Percentiles rank a stretch among this genome's conserved stretches.
Evolutionary conservation across 2,329 filamentous ascomycete species (phyloP).

Genomic region (Fusarium sp.): DNA sequence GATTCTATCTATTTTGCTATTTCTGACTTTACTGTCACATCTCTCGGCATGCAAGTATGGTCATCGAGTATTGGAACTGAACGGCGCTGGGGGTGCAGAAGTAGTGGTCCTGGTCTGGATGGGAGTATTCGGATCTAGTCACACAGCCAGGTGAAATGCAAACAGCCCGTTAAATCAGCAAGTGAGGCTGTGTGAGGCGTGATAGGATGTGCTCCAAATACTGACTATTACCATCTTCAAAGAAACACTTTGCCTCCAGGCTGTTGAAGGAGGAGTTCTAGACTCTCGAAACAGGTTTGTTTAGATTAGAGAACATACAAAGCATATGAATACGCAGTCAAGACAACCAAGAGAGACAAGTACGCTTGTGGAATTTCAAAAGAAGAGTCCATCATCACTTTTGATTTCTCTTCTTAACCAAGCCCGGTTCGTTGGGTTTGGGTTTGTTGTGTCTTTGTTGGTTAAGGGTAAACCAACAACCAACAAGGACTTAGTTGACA

Average conservation of each 20-base stretch:
- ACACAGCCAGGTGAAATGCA: not conserved
- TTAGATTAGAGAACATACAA: not conserved
- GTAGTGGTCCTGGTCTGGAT: not conserved
- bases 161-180: not conserved
- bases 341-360: not conserved
- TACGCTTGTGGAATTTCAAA: not conserved
- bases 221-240: not conserved
- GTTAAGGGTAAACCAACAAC: not conserved
- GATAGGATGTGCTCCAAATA: not conserved
- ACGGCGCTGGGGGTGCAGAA: not conserved
- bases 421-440: not conserved
- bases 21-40: constrained; percentile 7
- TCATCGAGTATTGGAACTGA: constrained; percentile 14
- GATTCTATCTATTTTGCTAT: constrained; percentile 3
- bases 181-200: not conserved
- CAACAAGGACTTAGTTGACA: not conserved
- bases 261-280: not conserved
- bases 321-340: not conserved
- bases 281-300: not conserved
- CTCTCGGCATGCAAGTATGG: constrained; percentile 14
- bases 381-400: not conserved
- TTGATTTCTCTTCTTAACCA: not conserved
- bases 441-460: not conserved
- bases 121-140: not conserved
- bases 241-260: not conserved